These are phyloP conservation scores for Solanum chilense DNA, from an alignment of 257 asterid genomes.

Conservation along the genomic window DNA sequence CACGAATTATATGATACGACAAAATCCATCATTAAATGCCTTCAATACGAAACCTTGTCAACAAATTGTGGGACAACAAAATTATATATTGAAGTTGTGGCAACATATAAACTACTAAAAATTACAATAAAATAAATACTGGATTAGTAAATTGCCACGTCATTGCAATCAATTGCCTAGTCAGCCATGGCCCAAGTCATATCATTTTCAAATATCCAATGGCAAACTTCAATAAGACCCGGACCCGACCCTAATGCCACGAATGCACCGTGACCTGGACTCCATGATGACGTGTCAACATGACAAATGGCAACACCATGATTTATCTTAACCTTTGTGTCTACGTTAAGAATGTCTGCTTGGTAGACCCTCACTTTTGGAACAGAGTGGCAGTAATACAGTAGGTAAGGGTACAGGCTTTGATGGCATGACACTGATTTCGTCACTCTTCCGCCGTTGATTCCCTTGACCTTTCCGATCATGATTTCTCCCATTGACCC, in stretches of 20 bases:
- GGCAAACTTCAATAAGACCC: constrained; percentile 80
- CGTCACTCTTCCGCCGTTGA: constrained; percentile 59
- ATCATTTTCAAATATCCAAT: constrained; percentile 93
- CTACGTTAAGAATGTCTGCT: constrained; percentile 58
- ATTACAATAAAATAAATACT: not conserved
- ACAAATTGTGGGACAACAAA: not conserved
- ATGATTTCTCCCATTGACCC: constrained; percentile 43
- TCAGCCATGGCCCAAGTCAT: constrained; percentile 64
- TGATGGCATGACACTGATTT: constrained; percentile 88
- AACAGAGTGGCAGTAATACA: constrained; percentile 80
- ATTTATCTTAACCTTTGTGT: constrained; percentile 42
- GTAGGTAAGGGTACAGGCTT: constrained; percentile 63
- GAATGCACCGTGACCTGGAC: constrained; percentile 71
- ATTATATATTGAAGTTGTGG: not conserved
- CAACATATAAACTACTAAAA: not conserved
- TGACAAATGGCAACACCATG: constrained; percentile 80
- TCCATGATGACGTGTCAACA: constrained; percentile 76
- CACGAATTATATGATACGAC: not conserved
- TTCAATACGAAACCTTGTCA: not conserved
- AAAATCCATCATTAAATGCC: not conserved
- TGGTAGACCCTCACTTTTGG: constrained; percentile 73
- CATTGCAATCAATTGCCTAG: not conserved
- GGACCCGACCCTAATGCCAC: constrained; percentile 63
- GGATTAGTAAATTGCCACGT: not conserved
- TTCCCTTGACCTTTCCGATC: constrained; percentile 44